Percentiles rank a stretch among this genome's conserved stretches.
These are phyloP conservation scores for Rhytidhysteron rufulum DNA, from an alignment of 2,329 filamentous ascomycete species.

Conservation along the genomic window DNA sequence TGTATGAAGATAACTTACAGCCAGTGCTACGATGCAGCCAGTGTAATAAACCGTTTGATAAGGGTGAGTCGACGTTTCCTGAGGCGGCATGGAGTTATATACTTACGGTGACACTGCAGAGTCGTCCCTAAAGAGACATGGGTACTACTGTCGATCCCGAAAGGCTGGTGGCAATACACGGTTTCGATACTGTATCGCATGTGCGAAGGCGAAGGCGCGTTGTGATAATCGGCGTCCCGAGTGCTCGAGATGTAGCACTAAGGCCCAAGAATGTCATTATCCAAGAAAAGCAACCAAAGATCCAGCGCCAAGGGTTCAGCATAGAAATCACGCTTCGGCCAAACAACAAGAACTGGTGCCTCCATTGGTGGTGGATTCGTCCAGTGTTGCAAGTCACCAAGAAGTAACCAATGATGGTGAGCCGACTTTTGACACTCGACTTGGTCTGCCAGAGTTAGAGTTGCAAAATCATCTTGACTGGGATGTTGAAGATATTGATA, in stretches of 20 bases:
- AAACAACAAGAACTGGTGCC: neutral
- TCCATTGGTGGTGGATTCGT: neutral
- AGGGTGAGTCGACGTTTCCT: slow-evolving; percentile 26
- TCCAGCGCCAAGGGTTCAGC: neutral
- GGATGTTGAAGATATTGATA: slow-evolving; percentile 14
- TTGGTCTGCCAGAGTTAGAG: slow-evolving; percentile 11
- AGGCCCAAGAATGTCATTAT: slow-evolving; percentile 37
- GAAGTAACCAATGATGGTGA: neutral
- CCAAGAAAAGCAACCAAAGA: slow-evolving; percentile 14
- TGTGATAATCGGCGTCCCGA: slow-evolving; percentile 36
- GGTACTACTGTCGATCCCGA: slow-evolving; percentile 44
- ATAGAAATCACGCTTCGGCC: neutral
- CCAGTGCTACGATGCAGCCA: slow-evolving; percentile 33
- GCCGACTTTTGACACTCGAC: slow-evolving; percentile 6
- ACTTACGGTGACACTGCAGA: slow-evolving; percentile 23
- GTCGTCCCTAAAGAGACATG: slow-evolving; percentile 43
- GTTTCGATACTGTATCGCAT: slow-evolving; percentile 36
- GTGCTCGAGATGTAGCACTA: slow-evolving; percentile 38
- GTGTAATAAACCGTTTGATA: slow-evolving; percentile 43
- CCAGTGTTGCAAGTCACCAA: neutral
- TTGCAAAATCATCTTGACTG: slow-evolving; percentile 15
- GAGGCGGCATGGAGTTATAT: slow-evolving; percentile 1
- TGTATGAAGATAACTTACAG: no score
- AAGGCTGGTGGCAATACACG: slow-evolving; percentile 17
- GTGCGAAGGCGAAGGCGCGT: slow-evolving; percentile 35